Base-by-base conservation (phyloP, 495 filamentous ascomycete species). In the Lasiosphaeria miniovina region DNA sequence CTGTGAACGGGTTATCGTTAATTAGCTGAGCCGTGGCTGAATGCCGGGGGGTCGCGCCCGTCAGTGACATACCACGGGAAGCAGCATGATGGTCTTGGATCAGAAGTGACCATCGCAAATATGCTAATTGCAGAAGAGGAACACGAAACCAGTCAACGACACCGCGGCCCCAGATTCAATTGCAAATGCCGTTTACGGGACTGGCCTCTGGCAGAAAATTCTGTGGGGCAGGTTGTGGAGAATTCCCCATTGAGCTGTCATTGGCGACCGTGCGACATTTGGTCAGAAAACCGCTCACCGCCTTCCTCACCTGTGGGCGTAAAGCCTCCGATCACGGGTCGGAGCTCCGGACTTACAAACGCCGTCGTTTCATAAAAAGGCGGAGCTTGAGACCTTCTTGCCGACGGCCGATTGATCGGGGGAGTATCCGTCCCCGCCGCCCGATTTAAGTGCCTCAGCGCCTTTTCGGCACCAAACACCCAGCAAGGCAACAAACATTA, bases 61-160 rank as follows among this genome's bases (percentile, higher is more conserved):
- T 31, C 17, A 0, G 31, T 4, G 5, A 63, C 66, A 51, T 68
- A 71, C 67, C 55, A 62, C 57, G 48, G 62, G 61, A 40, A 61
- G 36, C 40, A 69, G 59, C 66, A 69, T 70, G 54, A 56, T 65
- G 56, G 52, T 52, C 53, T 17, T 41, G 17, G 35, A 36, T 33
- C 24, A 36, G 41, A 49, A 45, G 36, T 64, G 53, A 61, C 53
- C 58, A 64, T 61, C 32, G 38, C 51, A 64, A 24, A 61, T 41
- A 12, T 11, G 17, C 15, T 34, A 40, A 33, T 46, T n/a, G 40
- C 14, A 40, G 15, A 49, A 55, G 54, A 48, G 36, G n/a, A 24
- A 11, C 43, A 46, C 6, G 12, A 46, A 46, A 14, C 12, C 43
- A 46, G 5, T 46, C 49, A 51, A 0, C 33, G 9, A 8, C 6